Conservation (phyloP, 108 stramenopile species). For the Seminavis robusta region DNA sequence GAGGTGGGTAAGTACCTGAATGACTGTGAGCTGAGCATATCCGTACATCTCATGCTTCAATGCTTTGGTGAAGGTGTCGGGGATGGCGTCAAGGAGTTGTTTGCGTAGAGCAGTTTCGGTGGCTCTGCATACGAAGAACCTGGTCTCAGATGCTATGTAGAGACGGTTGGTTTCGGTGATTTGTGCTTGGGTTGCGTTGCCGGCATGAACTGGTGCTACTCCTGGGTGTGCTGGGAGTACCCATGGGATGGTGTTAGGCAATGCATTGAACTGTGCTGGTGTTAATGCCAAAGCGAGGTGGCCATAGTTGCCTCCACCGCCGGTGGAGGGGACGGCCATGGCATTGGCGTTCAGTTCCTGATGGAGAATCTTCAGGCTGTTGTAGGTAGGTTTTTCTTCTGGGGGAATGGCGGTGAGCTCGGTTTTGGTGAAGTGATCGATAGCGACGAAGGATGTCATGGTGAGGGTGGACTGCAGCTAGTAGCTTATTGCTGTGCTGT, state of each 20-base stretch:
- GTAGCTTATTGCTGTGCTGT: no score
- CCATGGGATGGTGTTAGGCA: no score
- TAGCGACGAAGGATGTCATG: no score
- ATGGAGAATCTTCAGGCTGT: no score
- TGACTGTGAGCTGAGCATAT: neutral
- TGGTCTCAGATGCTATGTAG: neutral
- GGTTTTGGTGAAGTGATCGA: no score
- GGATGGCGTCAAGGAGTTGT: constrained; percentile 9
- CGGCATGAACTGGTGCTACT: no score
- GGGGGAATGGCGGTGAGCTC: no score
- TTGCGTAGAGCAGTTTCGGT: neutral
- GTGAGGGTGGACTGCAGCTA: no score
- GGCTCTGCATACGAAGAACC: neutral
- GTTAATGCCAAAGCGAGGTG: constrained; percentile 8
- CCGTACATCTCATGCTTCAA: constrained; percentile 2
- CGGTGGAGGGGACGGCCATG: constrained; percentile 14
- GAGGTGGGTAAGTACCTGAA: constrained; percentile 11
- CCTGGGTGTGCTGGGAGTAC: no score
- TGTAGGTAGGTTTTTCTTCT: no score
- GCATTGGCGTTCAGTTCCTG: constrained; percentile 26
- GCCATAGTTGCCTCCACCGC: constrained; percentile 21
- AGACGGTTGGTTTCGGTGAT: constrained; percentile 1
- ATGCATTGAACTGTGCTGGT: no score
- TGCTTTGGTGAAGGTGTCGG: neutral
- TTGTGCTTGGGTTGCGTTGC: constrained; percentile 6